Conservation (phyloP, 768 basidiomycete genomes). For the Leccinum subgranulosum region DNA sequence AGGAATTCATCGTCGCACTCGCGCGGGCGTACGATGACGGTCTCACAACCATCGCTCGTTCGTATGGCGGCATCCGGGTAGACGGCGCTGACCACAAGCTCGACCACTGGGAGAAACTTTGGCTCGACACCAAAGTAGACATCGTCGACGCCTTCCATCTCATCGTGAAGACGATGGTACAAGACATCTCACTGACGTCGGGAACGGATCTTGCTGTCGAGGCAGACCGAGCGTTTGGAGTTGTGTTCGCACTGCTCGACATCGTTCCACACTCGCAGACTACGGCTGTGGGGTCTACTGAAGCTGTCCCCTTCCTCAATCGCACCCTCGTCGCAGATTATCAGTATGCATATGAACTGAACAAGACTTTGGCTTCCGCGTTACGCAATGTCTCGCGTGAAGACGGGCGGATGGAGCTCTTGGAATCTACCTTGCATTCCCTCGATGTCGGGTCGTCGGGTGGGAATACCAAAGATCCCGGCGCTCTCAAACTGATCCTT, state of each 20-base stretch:
- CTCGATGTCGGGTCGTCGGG: slow-evolving; percentile 29
- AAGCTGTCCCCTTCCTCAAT: slow-evolving; percentile 58
- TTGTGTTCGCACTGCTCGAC: slow-evolving; percentile 58
- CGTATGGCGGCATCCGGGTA: slow-evolving; percentile 54
- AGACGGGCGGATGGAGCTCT: slow-evolving; percentile 54
- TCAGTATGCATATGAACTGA: slow-evolving; percentile 62
- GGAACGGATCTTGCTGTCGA: slow-evolving; percentile 43
- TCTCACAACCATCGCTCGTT: slow-evolving; percentile 49
- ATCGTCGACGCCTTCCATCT: slow-evolving; percentile 69
- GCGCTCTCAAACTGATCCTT: slow-evolving; percentile 62
- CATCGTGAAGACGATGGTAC: slow-evolving; percentile 47
- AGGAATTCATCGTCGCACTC: slow-evolving; percentile 51
- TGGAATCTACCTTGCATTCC: slow-evolving; percentile 49
- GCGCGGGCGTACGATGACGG: slow-evolving; percentile 60
- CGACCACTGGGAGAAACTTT: slow-evolving; percentile 69
- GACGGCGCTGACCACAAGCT: slow-evolving; percentile 29
- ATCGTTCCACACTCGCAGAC: slow-evolving; percentile 26
- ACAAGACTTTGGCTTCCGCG: slow-evolving; percentile 44
- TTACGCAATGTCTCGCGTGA: slow-evolving; percentile 46
- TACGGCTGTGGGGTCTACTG: slow-evolving; percentile 12
- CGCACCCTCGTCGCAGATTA: slow-evolving; percentile 69
- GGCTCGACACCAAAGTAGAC: slow-evolving; percentile 71
- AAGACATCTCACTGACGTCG: slow-evolving; percentile 43
- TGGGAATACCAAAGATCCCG: slow-evolving; percentile 38
- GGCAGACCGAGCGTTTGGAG: slow-evolving; percentile 53